A percentile compares a stretch with the other conserved stretches of the same genome.
phyloP scores from a whole-genome alignment of 257 asterid species.

The Anisodus tanguticus region DNA sequence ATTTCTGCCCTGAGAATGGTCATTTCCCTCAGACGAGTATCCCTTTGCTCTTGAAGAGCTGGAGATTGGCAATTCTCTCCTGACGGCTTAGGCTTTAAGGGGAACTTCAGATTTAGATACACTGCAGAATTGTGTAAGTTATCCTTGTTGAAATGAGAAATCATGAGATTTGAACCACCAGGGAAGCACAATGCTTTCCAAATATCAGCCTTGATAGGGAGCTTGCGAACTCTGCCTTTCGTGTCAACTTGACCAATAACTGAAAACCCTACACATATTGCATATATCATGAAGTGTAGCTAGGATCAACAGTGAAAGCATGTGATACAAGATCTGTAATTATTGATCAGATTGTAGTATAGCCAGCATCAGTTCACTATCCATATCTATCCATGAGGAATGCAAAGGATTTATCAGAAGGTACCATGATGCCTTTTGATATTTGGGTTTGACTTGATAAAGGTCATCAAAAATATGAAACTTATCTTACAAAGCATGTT shows the following conservation, averaged over 20 bases:
- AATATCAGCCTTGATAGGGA: slow-evolving; percentile 75
- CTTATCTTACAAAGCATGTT: slow-evolving; percentile 23
- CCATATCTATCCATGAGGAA: background rate
- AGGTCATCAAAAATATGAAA: background rate
- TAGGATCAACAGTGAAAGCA: slow-evolving; percentile 22
- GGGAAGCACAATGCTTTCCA: slow-evolving; percentile 90
- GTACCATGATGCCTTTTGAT: slow-evolving; percentile 2
- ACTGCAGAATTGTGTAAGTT: slow-evolving; percentile 41
- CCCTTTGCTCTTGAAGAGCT: slow-evolving; percentile 41
- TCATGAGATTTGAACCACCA: slow-evolving; percentile 86
- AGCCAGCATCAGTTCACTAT: background rate
- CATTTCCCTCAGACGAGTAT: slow-evolving; percentile 35
- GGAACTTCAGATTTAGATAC: slow-evolving; percentile 40
- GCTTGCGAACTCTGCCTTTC: slow-evolving; percentile 74
- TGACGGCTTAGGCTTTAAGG: slow-evolving; percentile 42
- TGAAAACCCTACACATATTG: slow-evolving; percentile 62
- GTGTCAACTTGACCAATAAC: slow-evolving; percentile 78
- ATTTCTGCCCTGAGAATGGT: slow-evolving; percentile 43
- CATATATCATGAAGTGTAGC: background rate
- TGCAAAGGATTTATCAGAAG: background rate
- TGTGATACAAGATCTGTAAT: background rate
- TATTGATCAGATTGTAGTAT: background rate
- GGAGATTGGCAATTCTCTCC: slow-evolving; percentile 34
- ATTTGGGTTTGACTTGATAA: background rate
- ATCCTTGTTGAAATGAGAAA: slow-evolving; percentile 60